Conservation (phyloP, 2,329 filamentous ascomycete genomes). For the Gaeumannomyces tritici region DNA sequence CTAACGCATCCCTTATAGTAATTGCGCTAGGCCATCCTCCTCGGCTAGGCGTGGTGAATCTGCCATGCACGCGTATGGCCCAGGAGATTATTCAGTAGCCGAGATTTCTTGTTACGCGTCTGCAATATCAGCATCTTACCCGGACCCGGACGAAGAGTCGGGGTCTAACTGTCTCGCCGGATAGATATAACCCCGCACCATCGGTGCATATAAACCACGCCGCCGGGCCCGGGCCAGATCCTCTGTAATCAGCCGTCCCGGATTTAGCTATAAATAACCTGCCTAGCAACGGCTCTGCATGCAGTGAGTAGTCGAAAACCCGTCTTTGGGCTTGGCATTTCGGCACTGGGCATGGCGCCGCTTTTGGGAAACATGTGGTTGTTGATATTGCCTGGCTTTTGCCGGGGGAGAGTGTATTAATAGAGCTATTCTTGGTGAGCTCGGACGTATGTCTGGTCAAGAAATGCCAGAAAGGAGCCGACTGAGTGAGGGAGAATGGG, state of each 20-base stretch:
- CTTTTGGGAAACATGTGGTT: background rate
- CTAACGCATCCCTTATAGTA: background rate
- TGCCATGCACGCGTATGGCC: background rate
- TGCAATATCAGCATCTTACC: background rate
- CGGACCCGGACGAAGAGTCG: background rate
- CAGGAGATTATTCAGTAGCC: background rate
- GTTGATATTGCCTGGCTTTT: background rate
- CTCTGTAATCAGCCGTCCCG: background rate
- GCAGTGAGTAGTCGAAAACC: background rate
- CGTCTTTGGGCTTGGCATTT: background rate
- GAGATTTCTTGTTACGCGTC: background rate
- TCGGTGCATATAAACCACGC: background rate
- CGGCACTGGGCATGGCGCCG: background rate
- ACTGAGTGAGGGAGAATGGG: too few species aligned
- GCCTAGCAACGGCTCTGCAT: background rate
- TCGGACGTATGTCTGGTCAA: too few species aligned
- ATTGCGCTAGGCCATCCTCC: background rate
- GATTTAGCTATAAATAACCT: background rate
- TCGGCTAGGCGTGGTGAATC: background rate
- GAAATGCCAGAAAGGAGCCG: too few species aligned
- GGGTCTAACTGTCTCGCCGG: background rate
- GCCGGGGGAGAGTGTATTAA: too few species aligned
- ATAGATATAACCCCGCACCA: background rate
- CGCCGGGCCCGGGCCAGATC: too few species aligned
- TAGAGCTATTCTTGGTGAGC: too few species aligned